Conservation (phyloP, 768 basidiomycete species). For the Tulasnella sp. region DNA sequence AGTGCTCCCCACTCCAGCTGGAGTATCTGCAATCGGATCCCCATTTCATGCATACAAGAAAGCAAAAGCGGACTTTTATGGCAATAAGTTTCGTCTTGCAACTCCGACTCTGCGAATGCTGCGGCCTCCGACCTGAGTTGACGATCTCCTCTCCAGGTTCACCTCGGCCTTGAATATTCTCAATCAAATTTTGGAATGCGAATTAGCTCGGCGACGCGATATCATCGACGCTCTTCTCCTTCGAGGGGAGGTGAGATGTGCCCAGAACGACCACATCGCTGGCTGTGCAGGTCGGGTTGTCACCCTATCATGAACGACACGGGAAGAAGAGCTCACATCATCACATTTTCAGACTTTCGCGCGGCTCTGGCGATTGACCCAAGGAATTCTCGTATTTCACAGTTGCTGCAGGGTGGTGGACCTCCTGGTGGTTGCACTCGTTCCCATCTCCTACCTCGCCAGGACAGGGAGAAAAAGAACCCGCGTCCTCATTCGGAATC, state of each 20-base stretch:
- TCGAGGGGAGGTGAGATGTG: neutral
- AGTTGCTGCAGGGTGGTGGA: neutral
- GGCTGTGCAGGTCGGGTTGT: neutral
- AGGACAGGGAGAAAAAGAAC: neutral
- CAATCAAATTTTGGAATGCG: neutral
- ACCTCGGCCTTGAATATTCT: neutral
- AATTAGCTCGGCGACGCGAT: neutral
- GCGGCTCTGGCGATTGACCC: neutral
- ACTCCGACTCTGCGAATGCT: neutral
- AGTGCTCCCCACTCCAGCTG: neutral
- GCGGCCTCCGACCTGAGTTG: neutral
- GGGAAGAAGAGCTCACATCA: neutral
- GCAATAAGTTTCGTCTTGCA: neutral
- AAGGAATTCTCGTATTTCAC: neutral
- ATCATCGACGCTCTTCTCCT: constrained; percentile 1
- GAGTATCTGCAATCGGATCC: neutral
- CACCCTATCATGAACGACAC: neutral
- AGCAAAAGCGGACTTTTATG: neutral
- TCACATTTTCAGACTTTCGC: neutral
- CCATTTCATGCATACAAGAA: neutral
- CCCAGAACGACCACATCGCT: neutral
- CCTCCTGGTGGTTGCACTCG: neutral
- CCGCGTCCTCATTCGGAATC: neutral
- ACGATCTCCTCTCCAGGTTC: neutral
- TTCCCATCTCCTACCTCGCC: neutral